Evolutionary conservation across 1,284 basidiomycete species (phyloP).

Genomic region (Cystobasidium slooffiae): DNA sequence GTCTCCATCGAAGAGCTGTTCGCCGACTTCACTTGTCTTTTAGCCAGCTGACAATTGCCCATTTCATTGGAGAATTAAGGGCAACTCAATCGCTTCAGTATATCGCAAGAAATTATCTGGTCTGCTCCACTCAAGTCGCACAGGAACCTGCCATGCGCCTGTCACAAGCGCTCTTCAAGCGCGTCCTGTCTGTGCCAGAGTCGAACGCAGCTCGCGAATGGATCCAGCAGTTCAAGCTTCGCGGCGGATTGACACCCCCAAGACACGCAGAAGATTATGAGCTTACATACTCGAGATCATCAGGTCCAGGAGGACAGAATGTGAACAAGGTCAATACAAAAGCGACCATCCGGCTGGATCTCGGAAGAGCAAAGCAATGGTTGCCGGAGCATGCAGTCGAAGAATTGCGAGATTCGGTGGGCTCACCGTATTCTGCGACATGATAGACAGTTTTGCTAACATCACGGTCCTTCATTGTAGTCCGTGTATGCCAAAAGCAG

Average conservation of each 20-base stretch:
- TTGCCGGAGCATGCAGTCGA: slow-evolving; percentile 23
- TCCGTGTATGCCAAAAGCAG: slow-evolving; percentile 27
- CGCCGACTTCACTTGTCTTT: not conserved
- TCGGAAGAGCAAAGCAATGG: slow-evolving; percentile 38
- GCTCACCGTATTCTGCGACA: not conserved
- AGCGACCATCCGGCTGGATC: slow-evolving; percentile 48
- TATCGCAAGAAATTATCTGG: too few species aligned
- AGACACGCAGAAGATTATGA: slow-evolving; percentile 43
- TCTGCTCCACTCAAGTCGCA: not conserved
- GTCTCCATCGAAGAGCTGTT: not conserved
- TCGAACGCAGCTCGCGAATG: slow-evolving; percentile 19
- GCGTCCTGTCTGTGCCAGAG: slow-evolving; percentile 24
- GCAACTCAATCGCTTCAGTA: too few species aligned
- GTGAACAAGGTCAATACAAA: slow-evolving; percentile 53
- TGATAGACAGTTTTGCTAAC: not conserved
- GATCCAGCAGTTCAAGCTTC: slow-evolving; percentile 29
- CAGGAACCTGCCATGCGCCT: not conserved
- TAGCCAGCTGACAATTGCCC: too few species aligned
- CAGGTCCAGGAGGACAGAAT: slow-evolving; percentile 52
- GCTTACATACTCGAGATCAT: slow-evolving; percentile 48
- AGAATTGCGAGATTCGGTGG: slow-evolving; percentile 18
- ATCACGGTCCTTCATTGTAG: not conserved
- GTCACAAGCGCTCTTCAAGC: slow-evolving; percentile 1
- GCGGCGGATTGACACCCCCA: slow-evolving; percentile 23
- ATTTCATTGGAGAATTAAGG: too few species aligned